Percentiles rank a stretch among this genome's conserved stretches.
phyloP scores from a whole-genome alignment of 345 rosid species.

The Arabidopsis thaliana region DNA sequence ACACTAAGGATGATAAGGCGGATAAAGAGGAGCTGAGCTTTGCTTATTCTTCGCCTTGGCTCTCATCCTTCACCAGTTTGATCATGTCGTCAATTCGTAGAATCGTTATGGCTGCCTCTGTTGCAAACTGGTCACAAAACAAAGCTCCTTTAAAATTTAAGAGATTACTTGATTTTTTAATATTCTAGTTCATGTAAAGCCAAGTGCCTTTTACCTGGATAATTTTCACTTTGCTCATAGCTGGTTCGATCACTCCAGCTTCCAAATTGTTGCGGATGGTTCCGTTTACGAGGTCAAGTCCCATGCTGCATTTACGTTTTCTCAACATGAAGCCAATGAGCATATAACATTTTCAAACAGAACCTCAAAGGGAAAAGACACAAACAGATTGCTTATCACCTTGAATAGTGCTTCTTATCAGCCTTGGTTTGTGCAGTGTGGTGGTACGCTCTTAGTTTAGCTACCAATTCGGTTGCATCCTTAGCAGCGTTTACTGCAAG shows the following conservation, averaged over 20 bases:
- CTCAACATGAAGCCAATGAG: constrained; percentile 12
- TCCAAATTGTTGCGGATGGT: constrained; percentile 87
- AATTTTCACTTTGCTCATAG: constrained; percentile 99
- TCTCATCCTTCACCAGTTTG: constrained; percentile 89
- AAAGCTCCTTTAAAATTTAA: constrained; percentile 15
- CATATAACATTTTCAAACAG: constrained; percentile 4
- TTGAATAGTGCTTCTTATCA: constrained; percentile 86
- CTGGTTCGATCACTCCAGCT: constrained; percentile 99
- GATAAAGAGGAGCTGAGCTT: constrained; percentile 16
- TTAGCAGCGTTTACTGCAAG: constrained; percentile 97
- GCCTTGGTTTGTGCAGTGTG: constrained; percentile 95
- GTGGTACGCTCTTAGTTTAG: constrained; percentile 93
- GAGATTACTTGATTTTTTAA: neutral
- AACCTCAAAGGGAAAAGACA: constrained; percentile 2
- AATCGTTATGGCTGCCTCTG: constrained; percentile 97
- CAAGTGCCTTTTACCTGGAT: constrained; percentile 69
- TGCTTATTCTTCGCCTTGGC: constrained; percentile 59
- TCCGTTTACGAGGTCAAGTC: constrained; percentile 87
- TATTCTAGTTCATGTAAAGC: neutral
- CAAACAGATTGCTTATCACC: constrained; percentile 50
- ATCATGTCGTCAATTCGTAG: constrained; percentile 99
- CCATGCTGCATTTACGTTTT: constrained; percentile 70
- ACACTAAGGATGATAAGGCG: constrained; percentile 8
- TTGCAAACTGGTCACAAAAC: constrained; percentile 65
- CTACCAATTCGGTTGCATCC: constrained; percentile 96